Base-by-base conservation (phyloP, 371 early-diverging fungal species). In the Hamiltosporidium tvaerminnensis region DNA sequence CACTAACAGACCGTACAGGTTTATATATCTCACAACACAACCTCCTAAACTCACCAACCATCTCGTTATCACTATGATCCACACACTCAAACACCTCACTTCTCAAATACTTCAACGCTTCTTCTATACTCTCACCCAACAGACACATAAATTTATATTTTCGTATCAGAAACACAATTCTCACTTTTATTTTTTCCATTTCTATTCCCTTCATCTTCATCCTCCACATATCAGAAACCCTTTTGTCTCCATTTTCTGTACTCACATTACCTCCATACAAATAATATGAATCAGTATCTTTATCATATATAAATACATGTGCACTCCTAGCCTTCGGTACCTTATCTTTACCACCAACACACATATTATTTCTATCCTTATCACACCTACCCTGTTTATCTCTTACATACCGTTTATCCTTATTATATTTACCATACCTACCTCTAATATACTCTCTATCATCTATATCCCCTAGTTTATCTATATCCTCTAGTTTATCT, bases 221-320 rank as follows among this genome's bases (percentile, higher is more conserved):
- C 16, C 23, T 48, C 66, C 66, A 65, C 39, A 65, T 58, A 44
- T 65, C 66, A 9, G 48, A 56, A 36, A 54, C 36, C 4, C 66
- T 59, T 31, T 47, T 44, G 54, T 59, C 59, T 1, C 35, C 48
- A 32, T 31, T 53, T 0, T 47, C 62, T 33, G 47, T 33, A 1
- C 50, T 38, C n/a, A n/a, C n/a, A 49, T 65, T 65, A n/a, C 66
- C 66, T 52, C 66, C 66, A 41, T 55, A 65, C 23, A 65, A 4
- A 41, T 65, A 59, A 37, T 55, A 60, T 14, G 10, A 12, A 14
- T 60, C 48, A 1, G 37, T 34, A n/a, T n/a, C n/a, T n/a, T n/a
- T n/a, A 16, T 34, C 31, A n/a, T 58, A 10, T 0, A 65, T 33
- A 60, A 65, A 59, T 55, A 59, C 60, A 23, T 65, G 66, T 1